Evolutionary conservation across 805 yeast species (phyloP).

Genomic region (Candida nitratophila): DNA sequence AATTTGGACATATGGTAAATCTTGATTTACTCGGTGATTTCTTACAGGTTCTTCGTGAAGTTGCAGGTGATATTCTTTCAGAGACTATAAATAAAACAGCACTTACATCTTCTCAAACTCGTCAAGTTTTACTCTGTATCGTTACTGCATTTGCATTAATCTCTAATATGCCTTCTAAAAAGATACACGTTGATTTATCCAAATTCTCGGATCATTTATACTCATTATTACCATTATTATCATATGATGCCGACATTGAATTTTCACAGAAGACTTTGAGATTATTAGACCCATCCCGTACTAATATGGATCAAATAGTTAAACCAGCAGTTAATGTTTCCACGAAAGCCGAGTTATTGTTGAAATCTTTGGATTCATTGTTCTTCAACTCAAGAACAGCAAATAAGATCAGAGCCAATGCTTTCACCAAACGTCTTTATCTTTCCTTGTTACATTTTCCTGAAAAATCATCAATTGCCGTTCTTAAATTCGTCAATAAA

Average conservation of each 20-base stretch:
- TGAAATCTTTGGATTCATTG: constrained; percentile 70
- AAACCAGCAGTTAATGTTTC: constrained; percentile 79
- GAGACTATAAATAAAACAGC: constrained; percentile 36
- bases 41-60: constrained; percentile 80
- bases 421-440: constrained; percentile 78
- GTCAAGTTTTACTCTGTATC: constrained; percentile 75
- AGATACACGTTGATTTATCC: constrained; percentile 74
- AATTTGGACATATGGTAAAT: constrained; percentile 87
- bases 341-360: constrained; percentile 78
- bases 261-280: constrained; percentile 76
- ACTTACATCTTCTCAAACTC: constrained; percentile 40
- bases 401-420: constrained; percentile 58
- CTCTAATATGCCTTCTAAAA: constrained; percentile 63
- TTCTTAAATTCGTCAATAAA: constrained; percentile 71
- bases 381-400: constrained; percentile 74
- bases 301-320: constrained; percentile 21
- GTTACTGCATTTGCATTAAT: constrained; percentile 87
- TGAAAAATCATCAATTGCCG: constrained; percentile 78
- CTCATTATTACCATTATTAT: constrained; percentile 54
- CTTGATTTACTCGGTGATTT: constrained; percentile 90
- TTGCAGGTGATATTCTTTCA: constrained; percentile 44
- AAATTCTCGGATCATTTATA: constrained; percentile 75
- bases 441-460: constrained; percentile 68
- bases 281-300: constrained; percentile 66
- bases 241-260: constrained; percentile 79